Evolutionary conservation across 345 rosid genomes (phyloP).

Genomic region (Eutrema heterophyllum): DNA sequence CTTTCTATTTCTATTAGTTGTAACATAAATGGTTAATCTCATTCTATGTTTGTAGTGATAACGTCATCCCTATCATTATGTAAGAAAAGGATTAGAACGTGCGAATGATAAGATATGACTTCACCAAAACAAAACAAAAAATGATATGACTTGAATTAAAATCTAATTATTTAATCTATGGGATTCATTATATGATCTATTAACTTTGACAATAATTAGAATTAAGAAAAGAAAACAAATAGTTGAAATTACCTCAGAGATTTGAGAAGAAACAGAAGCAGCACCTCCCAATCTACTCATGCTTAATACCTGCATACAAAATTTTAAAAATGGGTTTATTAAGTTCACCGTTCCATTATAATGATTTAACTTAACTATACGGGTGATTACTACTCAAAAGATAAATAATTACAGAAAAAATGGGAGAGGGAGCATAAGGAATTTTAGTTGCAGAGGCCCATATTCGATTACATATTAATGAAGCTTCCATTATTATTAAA

Average conservation of each 20-base stretch:
- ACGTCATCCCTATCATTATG: slow-evolving; percentile 8
- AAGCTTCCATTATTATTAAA: slow-evolving; percentile 17
- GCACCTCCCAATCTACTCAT: slow-evolving; percentile 96
- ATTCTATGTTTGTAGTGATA: background rate
- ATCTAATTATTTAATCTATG: background rate
- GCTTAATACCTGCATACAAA: slow-evolving; percentile 68
- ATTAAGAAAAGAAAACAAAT: background rate
- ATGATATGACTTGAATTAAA: background rate
- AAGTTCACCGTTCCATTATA: background rate
- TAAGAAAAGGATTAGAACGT: slow-evolving; percentile 6
- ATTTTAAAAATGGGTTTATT: background rate
- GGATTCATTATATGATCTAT: background rate
- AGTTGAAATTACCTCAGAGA: slow-evolving; percentile 58
- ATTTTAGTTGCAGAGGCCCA: slow-evolving; percentile 29
- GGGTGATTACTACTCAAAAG: background rate
- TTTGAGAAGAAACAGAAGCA: slow-evolving; percentile 76
- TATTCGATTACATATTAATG: slow-evolving; percentile 21
- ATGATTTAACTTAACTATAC: background rate
- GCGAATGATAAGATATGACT: background rate
- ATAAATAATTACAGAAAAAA: background rate
- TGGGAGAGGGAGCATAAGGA: slow-evolving; percentile 21
- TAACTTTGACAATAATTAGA: background rate
- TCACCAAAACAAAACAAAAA: background rate
- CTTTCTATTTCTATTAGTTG: background rate
- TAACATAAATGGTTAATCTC: background rate